Evolutionary conservation across 352 stramenopile genomes (phyloP).

Genomic region (Globisporangium apiculatum): DNA sequence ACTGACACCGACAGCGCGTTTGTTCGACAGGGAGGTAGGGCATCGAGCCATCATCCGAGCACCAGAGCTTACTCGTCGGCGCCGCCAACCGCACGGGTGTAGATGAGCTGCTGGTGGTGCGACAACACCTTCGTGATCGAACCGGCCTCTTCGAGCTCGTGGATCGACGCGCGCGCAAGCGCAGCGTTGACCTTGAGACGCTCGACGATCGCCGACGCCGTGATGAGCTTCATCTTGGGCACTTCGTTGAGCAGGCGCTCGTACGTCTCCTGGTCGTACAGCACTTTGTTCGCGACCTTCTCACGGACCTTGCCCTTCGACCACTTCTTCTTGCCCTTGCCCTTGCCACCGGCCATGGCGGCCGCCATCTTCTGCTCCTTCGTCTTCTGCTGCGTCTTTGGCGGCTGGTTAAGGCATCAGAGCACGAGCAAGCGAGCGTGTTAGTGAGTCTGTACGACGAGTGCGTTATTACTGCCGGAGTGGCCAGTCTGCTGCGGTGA

Average conservation of each 20-base stretch:
- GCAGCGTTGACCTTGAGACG: slow-evolving; percentile 99
- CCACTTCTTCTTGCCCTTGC: slow-evolving; percentile 99
- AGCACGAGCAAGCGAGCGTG: not conserved
- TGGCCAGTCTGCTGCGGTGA: too few species aligned
- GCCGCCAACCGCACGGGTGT: slow-evolving; percentile 91
- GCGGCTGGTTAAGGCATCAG: slow-evolving; percentile 55
- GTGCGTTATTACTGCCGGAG: too few species aligned
- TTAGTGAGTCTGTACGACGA: too few species aligned
- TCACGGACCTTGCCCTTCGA: slow-evolving; percentile 99
- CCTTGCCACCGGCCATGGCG: slow-evolving; percentile 96
- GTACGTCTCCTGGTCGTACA: slow-evolving; percentile 99
- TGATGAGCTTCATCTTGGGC: slow-evolving; percentile 99
- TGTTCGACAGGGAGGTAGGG: slow-evolving; percentile 7
- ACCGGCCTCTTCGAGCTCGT: slow-evolving; percentile 94
- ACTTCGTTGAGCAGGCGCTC: slow-evolving; percentile 97
- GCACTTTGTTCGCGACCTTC: slow-evolving; percentile 99
- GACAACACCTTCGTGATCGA: slow-evolving; percentile 93
- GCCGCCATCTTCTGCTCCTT: slow-evolving; percentile 99
- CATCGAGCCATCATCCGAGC: slow-evolving; percentile 1
- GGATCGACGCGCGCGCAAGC: slow-evolving; percentile 95
- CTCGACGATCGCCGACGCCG: slow-evolving; percentile 97
- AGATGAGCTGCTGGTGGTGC: slow-evolving; percentile 97
- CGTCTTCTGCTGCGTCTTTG: slow-evolving; percentile 99
- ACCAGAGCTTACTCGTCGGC: slow-evolving; percentile 53
- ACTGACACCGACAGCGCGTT: too few species aligned